Base-by-base conservation (phyloP, 306 rosid genomes). In the Coriaria nepalensis region DNA sequence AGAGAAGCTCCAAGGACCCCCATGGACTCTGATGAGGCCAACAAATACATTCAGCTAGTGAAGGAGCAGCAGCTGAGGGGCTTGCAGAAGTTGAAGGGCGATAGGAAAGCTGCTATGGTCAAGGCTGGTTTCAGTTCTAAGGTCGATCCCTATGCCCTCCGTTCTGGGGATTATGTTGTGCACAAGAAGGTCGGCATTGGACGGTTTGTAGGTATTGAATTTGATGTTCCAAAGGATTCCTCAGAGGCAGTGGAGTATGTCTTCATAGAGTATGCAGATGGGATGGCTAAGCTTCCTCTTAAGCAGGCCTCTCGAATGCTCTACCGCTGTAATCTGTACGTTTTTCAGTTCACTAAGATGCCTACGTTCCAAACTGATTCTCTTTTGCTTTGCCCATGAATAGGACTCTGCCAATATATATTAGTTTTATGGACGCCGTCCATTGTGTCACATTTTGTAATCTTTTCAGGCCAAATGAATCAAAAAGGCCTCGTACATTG, bases 121-220 rank as follows among this genome's bases (percentile, higher is more conserved):
- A 72, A 68, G 12, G 84, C 69, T 45, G 58, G 57, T 13, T 61
- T 77, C 42, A 75, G 69, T 45, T 84, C 78, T 67, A 79, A 72
- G 64, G 92, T 84, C 5, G 94, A 90, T 55, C 97, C 95, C 53
- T 84, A 79, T 41, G 49, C 92, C 5, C 93, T 90, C 54, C 80
- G 77, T 33, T 77, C 95, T 20, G 97, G 97, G 40, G 97, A 90
- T 44, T 81, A 81, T 45, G 87, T 90, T 49, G 95, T 90, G 58
- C 97, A 90, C 38, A 90, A 73, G 82, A 90, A 84, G 72, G 97
- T 90, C 44, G 97, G 97, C 29, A 34, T 90, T 67, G 97, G 95
- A 6, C 77, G 77, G 42, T 90, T 90, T 58, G 93, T 90, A n/a
- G 77, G 87, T 9, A 81, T 90, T 50, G 76, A 73, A 55, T 61